Conservation (phyloP, 441 rosid species). For the Populus hybrid region DNA sequence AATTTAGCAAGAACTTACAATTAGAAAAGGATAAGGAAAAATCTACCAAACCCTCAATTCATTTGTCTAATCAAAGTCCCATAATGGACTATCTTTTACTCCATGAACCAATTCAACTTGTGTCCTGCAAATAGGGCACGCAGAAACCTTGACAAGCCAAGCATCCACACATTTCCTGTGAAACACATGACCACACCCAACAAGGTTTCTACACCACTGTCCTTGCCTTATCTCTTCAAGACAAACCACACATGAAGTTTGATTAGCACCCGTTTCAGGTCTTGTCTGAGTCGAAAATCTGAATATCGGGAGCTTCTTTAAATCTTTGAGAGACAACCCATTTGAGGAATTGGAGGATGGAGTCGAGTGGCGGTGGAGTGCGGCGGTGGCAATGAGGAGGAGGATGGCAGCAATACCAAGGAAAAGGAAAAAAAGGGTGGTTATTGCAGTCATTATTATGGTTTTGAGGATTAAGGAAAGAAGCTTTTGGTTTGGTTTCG, state of each 20-base stretch:
- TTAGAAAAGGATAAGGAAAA: neutral
- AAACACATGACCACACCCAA: conserved; percentile 60
- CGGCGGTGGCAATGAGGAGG: conserved; percentile 49
- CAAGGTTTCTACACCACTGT: conserved; percentile 68
- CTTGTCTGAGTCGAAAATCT: conserved; percentile 26
- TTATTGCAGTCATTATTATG: conserved; percentile 43
- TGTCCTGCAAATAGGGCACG: conserved; percentile 62
- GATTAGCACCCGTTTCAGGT: conserved; percentile 12
- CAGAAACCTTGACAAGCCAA: conserved; percentile 60
- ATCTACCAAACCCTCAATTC: conserved; percentile 37
- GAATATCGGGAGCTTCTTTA: conserved; percentile 60
- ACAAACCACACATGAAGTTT: conserved; percentile 54
- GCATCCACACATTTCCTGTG: conserved; percentile 64
- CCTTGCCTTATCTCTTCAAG: conserved; percentile 58
- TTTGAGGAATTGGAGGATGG: conserved; percentile 22
- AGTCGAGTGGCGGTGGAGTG: conserved; percentile 43
- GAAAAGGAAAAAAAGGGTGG: conserved; percentile 62
- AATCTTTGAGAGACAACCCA: conserved; percentile 46
- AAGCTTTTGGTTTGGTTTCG: conserved; percentile 41
- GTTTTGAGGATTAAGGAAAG: conserved; percentile 50
- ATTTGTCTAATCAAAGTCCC: conserved; percentile 30
- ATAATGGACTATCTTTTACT: conserved; percentile 21
- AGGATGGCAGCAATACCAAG: conserved; percentile 54
- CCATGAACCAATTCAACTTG: conserved; percentile 28
- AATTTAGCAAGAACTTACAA: conserved; percentile 21